Percentiles rank a stretch among this genome's conserved stretches.
These are phyloP conservation scores for Bipolaris oryzae DNA, from an alignment of 2,329 filamentous ascomycete genomes.

Conservation along the genomic window DNA sequence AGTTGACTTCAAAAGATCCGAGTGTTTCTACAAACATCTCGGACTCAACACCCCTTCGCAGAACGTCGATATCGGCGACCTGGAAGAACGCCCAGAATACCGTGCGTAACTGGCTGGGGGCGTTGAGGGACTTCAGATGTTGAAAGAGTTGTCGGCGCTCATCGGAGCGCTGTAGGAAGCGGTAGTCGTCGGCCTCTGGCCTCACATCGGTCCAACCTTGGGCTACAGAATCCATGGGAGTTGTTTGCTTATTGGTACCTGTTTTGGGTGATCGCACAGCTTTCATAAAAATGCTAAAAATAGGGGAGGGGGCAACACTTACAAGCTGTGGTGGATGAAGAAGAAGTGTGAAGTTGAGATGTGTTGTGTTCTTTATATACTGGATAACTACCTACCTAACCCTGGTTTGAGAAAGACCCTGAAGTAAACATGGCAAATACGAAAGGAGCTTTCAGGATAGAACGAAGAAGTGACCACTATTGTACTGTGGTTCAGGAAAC, in stretches of 20 bases:
- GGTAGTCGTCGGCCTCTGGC: not conserved
- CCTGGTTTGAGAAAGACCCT: not conserved
- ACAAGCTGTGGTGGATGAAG: not conserved
- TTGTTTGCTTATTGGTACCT: not conserved
- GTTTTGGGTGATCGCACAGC: not conserved
- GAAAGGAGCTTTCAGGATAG: not conserved
- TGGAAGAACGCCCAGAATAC: not conserved
- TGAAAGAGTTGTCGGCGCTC: constrained; percentile 2
- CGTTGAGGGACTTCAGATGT: not conserved
- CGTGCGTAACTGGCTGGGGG: not conserved
- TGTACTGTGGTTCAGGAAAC: not conserved
- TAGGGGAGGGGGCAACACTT: not conserved
- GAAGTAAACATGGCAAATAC: not conserved
- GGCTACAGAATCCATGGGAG: not conserved
- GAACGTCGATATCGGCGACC: not conserved
- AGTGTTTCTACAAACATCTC: too few relatives aligned
- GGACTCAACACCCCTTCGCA: too few relatives aligned
- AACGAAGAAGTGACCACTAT: not conserved
- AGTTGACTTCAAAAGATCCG: too few relatives aligned
- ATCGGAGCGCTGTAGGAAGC: not conserved
- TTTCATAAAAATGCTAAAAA: not conserved
- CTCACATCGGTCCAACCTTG: not conserved
- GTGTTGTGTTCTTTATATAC: not conserved
- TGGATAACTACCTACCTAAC: not conserved
- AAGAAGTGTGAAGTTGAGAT: not conserved